Evolutionary conservation across 2,329 filamentous ascomycete species (phyloP).

Genomic region (Aspergillus hortae): DNA sequence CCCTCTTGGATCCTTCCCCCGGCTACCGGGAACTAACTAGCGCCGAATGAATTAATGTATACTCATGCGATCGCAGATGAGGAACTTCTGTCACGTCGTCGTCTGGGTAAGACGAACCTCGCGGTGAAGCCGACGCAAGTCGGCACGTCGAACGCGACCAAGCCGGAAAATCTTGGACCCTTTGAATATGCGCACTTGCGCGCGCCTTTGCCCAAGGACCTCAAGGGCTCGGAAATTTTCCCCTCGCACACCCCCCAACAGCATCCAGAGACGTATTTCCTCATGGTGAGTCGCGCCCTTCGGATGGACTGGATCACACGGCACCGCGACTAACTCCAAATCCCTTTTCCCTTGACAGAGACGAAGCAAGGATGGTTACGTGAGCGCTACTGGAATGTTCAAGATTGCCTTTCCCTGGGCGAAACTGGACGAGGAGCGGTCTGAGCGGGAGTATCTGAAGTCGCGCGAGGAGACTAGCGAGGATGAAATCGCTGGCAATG

Average conservation of each 20-base stretch:
- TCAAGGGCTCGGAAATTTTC: conserved; percentile 87
- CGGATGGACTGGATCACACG: background rate
- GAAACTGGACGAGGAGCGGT: conserved; percentile 55
- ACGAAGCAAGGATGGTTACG: conserved; percentile 62
- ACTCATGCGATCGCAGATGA: conserved; percentile 48
- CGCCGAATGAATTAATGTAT: conserved; percentile 15
- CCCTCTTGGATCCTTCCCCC: conserved; percentile 3
- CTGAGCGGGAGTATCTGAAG: conserved; percentile 74
- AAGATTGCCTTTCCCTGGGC: conserved; percentile 67
- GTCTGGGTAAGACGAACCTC: conserved; percentile 88
- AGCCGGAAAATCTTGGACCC: conserved; percentile 69
- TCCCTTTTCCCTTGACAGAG: conserved; percentile 38
- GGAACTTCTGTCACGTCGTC: conserved; percentile 76
- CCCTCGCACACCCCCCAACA: conserved; percentile 61
- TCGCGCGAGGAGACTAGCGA: conserved; percentile 72
- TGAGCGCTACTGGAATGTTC: conserved; percentile 68
- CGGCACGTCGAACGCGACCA: conserved; percentile 67
- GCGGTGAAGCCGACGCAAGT: conserved; percentile 74
- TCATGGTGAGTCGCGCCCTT: conserved; percentile 62
- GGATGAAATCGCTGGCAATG: conserved; percentile 92
- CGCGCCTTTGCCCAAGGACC: conserved; percentile 85
- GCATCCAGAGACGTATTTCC: conserved; percentile 85
- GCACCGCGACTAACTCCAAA: conserved; percentile 2
- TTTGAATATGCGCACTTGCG: conserved; percentile 97
- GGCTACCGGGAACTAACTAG: conserved; percentile 2